Evolutionary conservation across 306 rosid species (phyloP), one percentile per base, ranked within the genome.

Genomic region (Chamaecrista fasciculata): DNA sequence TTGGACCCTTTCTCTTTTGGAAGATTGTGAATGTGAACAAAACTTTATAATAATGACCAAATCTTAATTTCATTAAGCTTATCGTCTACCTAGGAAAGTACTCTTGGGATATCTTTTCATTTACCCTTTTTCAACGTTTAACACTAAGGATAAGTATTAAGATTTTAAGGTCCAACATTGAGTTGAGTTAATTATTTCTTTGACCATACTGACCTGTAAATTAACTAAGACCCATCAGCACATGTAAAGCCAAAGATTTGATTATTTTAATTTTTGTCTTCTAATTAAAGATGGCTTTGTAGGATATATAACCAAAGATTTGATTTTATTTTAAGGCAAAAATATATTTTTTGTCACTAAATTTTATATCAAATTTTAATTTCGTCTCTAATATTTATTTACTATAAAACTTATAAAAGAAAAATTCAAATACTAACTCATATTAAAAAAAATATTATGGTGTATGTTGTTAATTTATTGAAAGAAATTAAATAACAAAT

Each of bases 61-160:
- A 37, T 62, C 37, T 69, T n/a, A n/a, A n/a, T n/a, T 67, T 52
- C 58, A 28, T 70, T 37, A 80, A 62, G 57, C 82, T 73, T 66
- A 76, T 76, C 75, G 66, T 66, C 75, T 55, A 14, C 70, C 11
- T 47, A 26, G 69, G 49, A 59, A 76, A 64, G n/a, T n/a, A n/a
- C n/a, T 44, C 14, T 53, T 39, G 4, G 46, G 34, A 47, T 19
- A 25, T 55, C 42, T 43, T 33, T 63, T 34, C 12, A 44, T 34
- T 46, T 23, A 25, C 26, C 44, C 4, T 2, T 28, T 42, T 36
- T 47, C 46, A 42, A 55, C 69, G 74, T 64, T 62, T 76, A 76
- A 33, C 53, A 56, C 84, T 15, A 53, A 58, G 71, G 72, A 76
- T 47, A 69, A 42, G 73, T 29, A 59, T 50, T 31, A 51, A 34